These are phyloP conservation scores for Pseudogymnoascus sp. DNA, from an alignment of 2,329 filamentous ascomycete species.

Conservation along the genomic window DNA sequence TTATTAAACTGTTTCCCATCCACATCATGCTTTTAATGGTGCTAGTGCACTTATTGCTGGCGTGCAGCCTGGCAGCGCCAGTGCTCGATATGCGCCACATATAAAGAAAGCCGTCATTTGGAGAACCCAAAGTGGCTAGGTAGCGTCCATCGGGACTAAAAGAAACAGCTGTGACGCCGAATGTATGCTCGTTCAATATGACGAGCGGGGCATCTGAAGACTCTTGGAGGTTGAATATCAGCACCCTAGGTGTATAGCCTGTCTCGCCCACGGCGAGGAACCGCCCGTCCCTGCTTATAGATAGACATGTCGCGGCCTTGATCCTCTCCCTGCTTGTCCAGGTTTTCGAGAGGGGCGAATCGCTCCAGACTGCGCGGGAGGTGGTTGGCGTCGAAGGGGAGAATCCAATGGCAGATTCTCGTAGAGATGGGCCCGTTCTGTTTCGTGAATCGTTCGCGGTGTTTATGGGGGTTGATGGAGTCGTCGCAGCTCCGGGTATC, in stretches of 20 bases:
- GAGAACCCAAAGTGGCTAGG: conserved; percentile 77
- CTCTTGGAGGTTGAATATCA: conserved; percentile 82
- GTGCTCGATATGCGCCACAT: conserved; percentile 79
- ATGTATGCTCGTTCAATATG: conserved; percentile 80
- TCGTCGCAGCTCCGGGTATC: conserved; percentile 46
- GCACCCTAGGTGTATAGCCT: conserved; percentile 82
- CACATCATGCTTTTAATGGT: conserved; percentile 80
- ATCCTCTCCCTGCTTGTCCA: conserved; percentile 88
- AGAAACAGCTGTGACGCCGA: conserved; percentile 78
- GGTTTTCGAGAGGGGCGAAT: conserved; percentile 59
- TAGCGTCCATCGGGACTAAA: conserved; percentile 84
- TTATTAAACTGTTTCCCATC: conserved; percentile 78
- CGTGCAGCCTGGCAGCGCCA: conserved; percentile 70
- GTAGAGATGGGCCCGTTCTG: conserved; percentile 42
- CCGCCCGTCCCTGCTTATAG: conserved; percentile 77
- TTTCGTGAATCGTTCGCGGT: conserved; percentile 58
- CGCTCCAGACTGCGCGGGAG: conserved; percentile 44
- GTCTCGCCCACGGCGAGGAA: conserved; percentile 92
- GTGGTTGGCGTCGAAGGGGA: conserved; percentile 28
- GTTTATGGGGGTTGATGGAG: conserved; percentile 44
- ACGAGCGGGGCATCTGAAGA: conserved; percentile 76
- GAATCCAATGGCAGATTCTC: conserved; percentile 35
- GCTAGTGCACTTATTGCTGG: conserved; percentile 87
- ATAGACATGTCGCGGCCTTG: conserved; percentile 86
- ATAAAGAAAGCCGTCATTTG: conserved; percentile 91